phyloP scores from a whole-genome alignment of 2,329 filamentous ascomycete genomes.

The Grosmannia penicillata region DNA sequence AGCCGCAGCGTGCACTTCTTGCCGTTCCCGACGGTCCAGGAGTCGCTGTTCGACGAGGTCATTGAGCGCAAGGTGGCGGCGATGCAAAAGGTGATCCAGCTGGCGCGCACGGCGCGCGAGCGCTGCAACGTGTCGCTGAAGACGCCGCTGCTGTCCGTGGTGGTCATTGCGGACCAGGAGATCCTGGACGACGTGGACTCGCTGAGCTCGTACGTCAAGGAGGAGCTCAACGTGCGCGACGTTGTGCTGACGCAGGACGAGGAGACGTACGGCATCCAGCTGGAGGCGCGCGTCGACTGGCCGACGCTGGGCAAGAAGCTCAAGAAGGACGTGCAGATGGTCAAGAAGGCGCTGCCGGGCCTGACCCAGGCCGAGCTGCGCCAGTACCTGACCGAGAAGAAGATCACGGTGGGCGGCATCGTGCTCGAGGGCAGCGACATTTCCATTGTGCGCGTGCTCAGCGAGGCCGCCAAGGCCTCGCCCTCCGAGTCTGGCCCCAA shows the following conservation, averaged over 20 bases:
- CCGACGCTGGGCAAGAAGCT: conserved; percentile 91
- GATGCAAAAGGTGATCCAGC: conserved; percentile 93
- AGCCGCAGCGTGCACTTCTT: conserved; percentile 84
- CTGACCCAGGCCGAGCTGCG: conserved; percentile 72
- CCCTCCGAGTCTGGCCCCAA: conserved; percentile 2
- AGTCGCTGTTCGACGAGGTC: conserved; percentile 73
- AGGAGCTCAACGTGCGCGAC: conserved; percentile 84
- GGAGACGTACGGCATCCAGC: conserved; percentile 80
- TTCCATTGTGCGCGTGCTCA: conserved; percentile 64
- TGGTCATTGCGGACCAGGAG: conserved; percentile 74
- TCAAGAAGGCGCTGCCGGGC: conserved; percentile 76
- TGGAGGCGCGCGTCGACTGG: conserved; percentile 84
- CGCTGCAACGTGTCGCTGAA: conserved; percentile 74
- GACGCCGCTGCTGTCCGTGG: conserved; percentile 75
- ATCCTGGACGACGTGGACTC: conserved; percentile 80
- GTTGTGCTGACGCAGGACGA: conserved; percentile 76
- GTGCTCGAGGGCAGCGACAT: conserved; percentile 70
- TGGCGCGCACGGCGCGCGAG: conserved; percentile 75
- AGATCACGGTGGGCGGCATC: conserved; percentile 75
- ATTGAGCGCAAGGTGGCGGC: conserved; percentile 76
- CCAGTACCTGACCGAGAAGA: conserved; percentile 56
- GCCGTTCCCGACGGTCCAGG: conserved; percentile 71
- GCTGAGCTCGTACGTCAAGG: conserved; percentile 73
- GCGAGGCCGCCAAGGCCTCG: conserved; percentile 44
- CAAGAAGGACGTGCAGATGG: conserved; percentile 83